These are phyloP conservation scores for Xerocomellus dryophilus DNA, from an alignment of 768 basidiomycete species.

Conservation along the genomic window DNA sequence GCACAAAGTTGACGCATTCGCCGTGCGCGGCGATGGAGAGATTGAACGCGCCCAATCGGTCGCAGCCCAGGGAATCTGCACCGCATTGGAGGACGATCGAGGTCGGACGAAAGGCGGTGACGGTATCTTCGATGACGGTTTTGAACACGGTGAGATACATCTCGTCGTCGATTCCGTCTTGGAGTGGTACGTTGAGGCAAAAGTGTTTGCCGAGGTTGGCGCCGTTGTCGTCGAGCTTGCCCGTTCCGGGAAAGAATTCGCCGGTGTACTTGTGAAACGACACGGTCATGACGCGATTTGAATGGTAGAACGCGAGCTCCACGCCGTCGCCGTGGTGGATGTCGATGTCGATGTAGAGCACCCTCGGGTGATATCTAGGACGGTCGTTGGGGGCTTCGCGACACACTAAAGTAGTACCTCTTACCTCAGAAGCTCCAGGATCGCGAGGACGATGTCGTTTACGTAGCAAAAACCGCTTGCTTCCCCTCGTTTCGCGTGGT, in stretches of 20 bases:
- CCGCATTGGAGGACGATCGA: conserved; percentile 96
- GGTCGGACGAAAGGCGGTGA: conserved; percentile 82
- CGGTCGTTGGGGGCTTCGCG: not conserved
- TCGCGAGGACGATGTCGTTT: conserved; percentile 94
- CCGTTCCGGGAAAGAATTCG: conserved; percentile 97
- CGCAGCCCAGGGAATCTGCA: conserved; percentile 93
- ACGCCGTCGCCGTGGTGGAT: conserved; percentile 99
- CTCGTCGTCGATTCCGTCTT: conserved; percentile 96
- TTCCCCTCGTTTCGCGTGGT: conserved; percentile 97
- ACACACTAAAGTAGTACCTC: conserved; percentile 4
- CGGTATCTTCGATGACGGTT: conserved; percentile 91
- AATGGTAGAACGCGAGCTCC: conserved; percentile 95
- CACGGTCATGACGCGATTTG: conserved; percentile 97
- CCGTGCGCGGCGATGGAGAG: conserved; percentile 96
- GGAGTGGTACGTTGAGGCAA: conserved; percentile 89
- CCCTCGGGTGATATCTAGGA: conserved; percentile 82
- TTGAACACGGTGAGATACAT: conserved; percentile 96
- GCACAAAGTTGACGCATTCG: conserved; percentile 96
- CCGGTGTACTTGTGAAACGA: conserved; percentile 99
- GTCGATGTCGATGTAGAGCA: conserved; percentile 98
- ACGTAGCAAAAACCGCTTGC: conserved; percentile 99
- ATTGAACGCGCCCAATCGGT: conserved; percentile 95
- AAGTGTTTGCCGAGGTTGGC: conserved; percentile 90
- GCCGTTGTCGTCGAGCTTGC: conserved; percentile 92
- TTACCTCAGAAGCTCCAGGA: conserved; percentile 86